A percentile compares a stretch with the other conserved stretches of the same genome.
Conservation (phyloP, 495 filamentous ascomycete genomes). For the Penicillium canariense region DNA sequence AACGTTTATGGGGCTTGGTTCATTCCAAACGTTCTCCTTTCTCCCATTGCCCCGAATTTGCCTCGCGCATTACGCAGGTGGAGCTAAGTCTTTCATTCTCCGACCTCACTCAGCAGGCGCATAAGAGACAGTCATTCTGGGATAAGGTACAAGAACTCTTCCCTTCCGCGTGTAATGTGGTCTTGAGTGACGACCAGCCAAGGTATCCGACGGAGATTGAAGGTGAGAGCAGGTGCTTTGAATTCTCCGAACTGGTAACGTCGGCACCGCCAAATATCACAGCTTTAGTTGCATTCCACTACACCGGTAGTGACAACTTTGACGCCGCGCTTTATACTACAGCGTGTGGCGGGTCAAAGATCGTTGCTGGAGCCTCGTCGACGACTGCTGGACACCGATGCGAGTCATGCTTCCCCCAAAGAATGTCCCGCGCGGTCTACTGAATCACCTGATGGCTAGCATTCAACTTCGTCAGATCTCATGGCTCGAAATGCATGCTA, state of each 20-base stretch:
- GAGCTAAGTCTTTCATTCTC: background rate
- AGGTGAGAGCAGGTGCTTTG: background rate
- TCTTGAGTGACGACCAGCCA: background rate
- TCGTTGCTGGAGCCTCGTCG: background rate
- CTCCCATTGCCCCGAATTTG: background rate
- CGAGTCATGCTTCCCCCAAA: background rate
- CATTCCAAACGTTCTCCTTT: background rate
- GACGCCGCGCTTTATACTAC: background rate
- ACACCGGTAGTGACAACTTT: background rate
- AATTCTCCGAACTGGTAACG: background rate
- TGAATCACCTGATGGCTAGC: background rate
- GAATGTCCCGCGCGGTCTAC: background rate
- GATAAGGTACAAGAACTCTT: background rate
- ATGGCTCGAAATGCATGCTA: background rate
- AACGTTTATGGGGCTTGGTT: background rate
- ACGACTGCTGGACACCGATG: background rate
- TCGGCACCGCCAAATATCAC: background rate
- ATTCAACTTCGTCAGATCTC: too few species aligned
- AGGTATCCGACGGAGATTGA: background rate
- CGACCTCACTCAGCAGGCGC: background rate
- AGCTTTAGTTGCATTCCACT: background rate
- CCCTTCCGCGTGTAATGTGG: background rate
- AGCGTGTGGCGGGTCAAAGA: background rate
- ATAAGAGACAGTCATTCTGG: background rate
- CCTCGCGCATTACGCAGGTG: background rate